Conservation (phyloP, 1,139 yeast species). For the Suhomyces guaymorum region DNA sequence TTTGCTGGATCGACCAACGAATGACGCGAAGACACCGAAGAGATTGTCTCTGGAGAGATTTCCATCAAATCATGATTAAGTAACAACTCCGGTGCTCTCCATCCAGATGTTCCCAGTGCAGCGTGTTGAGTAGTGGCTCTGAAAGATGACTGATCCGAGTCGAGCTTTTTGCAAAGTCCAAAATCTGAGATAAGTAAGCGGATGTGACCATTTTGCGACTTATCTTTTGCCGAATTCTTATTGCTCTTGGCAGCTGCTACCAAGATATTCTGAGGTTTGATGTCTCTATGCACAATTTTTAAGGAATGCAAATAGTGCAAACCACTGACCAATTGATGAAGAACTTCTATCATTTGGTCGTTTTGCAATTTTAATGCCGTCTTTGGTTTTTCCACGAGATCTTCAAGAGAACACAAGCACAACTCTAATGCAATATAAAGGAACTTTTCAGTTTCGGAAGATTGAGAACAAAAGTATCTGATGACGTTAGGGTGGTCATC, state of each 20-base stretch:
- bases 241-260: conserved; percentile 66
- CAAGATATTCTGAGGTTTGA: conserved; percentile 93
- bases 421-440: conserved; percentile 90
- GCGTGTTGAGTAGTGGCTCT: conserved; percentile 90
- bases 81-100: conserved; percentile 95
- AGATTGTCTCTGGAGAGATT: conserved; percentile 44
- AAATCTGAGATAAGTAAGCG: conserved; percentile 89
- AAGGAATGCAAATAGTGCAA: conserved; percentile 83
- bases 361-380: conserved; percentile 20
- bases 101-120: conserved; percentile 92
- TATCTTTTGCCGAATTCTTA: not conserved
- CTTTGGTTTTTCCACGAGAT: conserved; percentile 62
- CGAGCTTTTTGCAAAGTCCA: conserved; percentile 90
- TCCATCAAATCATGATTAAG: conserved; percentile 45
- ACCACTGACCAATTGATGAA: conserved; percentile 82
- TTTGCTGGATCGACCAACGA: conserved; percentile 8
- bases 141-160: conserved; percentile 89
- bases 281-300: conserved; percentile 92
- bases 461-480: conserved; percentile 88
- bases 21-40: conserved; percentile 27
- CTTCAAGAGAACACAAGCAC: conserved; percentile 87
- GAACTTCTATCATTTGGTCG: conserved; percentile 47
- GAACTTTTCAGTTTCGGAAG: conserved; percentile 69
- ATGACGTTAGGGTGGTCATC: conserved; percentile 97
- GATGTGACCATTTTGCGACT: conserved; percentile 25